Percentiles rank a stretch among this genome's conserved stretches.
These are phyloP conservation scores for Groenewaldozyma salmanticensis DNA, from an alignment of 805 yeast species.

Conservation along the genomic window DNA sequence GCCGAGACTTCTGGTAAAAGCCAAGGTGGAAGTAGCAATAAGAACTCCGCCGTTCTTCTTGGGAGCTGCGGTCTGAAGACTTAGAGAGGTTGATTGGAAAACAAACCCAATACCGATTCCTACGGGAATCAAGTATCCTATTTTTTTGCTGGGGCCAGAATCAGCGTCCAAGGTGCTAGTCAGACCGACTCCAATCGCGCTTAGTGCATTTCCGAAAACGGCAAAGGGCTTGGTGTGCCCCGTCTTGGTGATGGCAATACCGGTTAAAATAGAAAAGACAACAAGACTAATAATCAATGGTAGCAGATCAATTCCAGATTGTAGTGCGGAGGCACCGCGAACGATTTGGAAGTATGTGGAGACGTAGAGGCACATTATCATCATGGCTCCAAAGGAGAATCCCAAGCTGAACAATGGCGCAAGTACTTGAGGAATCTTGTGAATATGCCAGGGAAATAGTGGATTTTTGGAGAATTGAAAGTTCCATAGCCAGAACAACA, in stretches of 20 bases:
- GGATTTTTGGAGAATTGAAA: slow-evolving; percentile 32
- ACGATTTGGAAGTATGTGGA: slow-evolving; percentile 42
- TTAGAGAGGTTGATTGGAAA: slow-evolving; percentile 35
- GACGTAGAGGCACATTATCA: slow-evolving; percentile 35
- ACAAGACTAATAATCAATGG: slow-evolving; percentile 38
- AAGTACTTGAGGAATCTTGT: slow-evolving; percentile 21
- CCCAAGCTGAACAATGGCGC: slow-evolving; percentile 26
- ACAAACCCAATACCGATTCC: slow-evolving; percentile 40
- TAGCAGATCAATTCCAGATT: slow-evolving; percentile 33
- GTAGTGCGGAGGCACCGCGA: slow-evolving; percentile 30
- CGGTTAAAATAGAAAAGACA: slow-evolving; percentile 33
- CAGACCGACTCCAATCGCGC: slow-evolving; percentile 38
- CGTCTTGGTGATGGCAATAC: slow-evolving; percentile 34
- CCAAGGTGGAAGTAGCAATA: slow-evolving; percentile 37
- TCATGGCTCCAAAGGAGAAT: slow-evolving; percentile 40
- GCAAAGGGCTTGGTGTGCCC: slow-evolving; percentile 36
- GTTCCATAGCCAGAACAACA: slow-evolving; percentile 28
- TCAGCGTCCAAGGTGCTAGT: slow-evolving; percentile 32
- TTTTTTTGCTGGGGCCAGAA: slow-evolving; percentile 27
- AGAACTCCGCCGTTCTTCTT: slow-evolving; percentile 41
- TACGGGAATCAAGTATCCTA: slow-evolving; percentile 37
- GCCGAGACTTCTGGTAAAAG: slow-evolving; percentile 36
- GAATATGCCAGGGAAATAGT: slow-evolving; percentile 21
- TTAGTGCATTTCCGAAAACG: slow-evolving; percentile 28
- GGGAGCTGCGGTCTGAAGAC: slow-evolving; percentile 43